Evolutionary conservation across 345 rosid genomes (phyloP).

Genomic region (Syzygium aqueum): DNA sequence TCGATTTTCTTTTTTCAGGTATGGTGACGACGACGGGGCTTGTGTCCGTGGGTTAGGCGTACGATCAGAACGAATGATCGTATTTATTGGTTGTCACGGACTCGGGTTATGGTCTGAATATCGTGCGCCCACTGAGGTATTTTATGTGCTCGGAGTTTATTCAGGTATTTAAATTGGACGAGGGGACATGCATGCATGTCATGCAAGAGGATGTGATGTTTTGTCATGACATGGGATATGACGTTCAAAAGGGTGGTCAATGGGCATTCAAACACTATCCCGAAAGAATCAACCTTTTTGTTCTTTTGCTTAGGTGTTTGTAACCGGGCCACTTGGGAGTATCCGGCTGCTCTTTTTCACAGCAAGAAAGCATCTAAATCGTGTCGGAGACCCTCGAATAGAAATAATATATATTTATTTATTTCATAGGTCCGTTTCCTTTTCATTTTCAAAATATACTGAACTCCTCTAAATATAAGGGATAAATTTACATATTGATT

Average conservation of each 20-base stretch:
- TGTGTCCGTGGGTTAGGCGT: conserved; percentile 5
- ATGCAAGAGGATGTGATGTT: conserved; percentile 39
- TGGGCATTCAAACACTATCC: background rate
- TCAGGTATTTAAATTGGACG: background rate
- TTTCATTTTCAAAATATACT: background rate
- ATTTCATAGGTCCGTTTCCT: background rate
- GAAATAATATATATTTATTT: background rate
- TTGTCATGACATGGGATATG: conserved; percentile 30
- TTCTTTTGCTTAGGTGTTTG: background rate
- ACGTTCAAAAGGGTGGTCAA: background rate
- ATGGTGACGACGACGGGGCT: background rate
- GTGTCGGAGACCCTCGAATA: background rate
- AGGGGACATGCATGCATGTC: conserved; percentile 12
- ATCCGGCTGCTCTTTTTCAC: background rate
- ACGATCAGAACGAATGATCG: background rate
- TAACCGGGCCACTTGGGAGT: background rate
- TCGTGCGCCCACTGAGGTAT: background rate
- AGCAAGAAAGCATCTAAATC: background rate
- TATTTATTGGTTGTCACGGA: background rate
- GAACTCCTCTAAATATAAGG: background rate
- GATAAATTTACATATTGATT: background rate
- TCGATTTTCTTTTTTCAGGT: background rate
- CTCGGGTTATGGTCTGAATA: background rate
- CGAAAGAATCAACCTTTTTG: background rate
- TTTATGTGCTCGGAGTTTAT: background rate